Evolutionary conservation across 1,139 yeast genomes (phyloP), one percentile per base, ranked within the genome.

Genomic region (Saccharomyces hybrid): DNA sequence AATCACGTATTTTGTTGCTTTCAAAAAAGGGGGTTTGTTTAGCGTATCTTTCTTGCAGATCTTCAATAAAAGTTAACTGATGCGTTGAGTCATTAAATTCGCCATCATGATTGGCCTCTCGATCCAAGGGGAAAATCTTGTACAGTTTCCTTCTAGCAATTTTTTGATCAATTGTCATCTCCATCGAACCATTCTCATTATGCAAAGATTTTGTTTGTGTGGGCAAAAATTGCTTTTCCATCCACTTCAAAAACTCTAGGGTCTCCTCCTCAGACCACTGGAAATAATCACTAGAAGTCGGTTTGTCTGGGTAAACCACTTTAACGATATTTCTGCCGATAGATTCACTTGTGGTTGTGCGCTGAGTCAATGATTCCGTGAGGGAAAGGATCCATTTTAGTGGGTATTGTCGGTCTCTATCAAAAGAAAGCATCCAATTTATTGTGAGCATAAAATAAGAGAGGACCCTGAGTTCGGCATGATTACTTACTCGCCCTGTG

Each of bases 71-170:
- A 7, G 64, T 41, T 5, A 23, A 13, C n/a, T 11, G 49, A 9
- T 20, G 49, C 14, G 8, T 47, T 6, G 26, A 38, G 23, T 16
- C 44, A 11, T 20, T 9, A 4, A 23, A n/a, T 20, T 38, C 48
- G 6, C 27, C 8, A 14, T 27, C 26, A 13, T 16, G 5, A 32
- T 30, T 31, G 26, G 25, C 34, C 7, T 32, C 23, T 2, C 57
- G 49, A 2, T 54, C 53, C 26, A 65, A 31, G 11, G 71, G 70
- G 34, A 68, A 55, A 14, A 69, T 56, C 46, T 60, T 61, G 52
- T 63, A 57, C 25, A 69, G 60, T 54, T 65, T 66, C 49, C 67
- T 60, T 41, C 55, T 57, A 25, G 68, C 70, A 49, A 69, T 69
- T 46, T 56, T 61, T 42, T 67, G 63, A 56, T 69, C 72, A 44